Evolutionary conservation across 345 rosid genomes (phyloP), one percentile per base, ranked within the genome.

Genomic region (Salix arbutifolia): DNA sequence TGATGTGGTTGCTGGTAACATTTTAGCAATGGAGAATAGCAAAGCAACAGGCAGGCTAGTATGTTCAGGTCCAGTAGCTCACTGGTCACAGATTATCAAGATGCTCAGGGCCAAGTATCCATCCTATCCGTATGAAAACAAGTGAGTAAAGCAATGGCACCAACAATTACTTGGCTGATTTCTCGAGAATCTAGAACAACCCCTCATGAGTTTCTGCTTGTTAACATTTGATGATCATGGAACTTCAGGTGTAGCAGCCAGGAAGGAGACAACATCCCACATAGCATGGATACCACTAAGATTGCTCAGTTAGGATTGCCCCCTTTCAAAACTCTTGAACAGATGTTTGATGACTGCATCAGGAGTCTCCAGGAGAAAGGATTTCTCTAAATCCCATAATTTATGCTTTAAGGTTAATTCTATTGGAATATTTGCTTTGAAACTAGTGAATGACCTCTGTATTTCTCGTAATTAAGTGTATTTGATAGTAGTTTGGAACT

Each of bases 331-430:
- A 79, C 96, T 28, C 21, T 91, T 14, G 84, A 88, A 73, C 80
- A 89, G 74, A 93, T 93, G 97, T 95, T 93, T 70, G 92, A 91
- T 81, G 98, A 92, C 71, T 96, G 94, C 80, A 84, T 93, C 78
- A 83, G 76, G 77, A 96, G 98, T 68, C 92, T 92, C 84, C 92
- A 90, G 52, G 82, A 90, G 12, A 91, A 82, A 67, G 90, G 94
- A 19, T 77, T 90, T 44, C 92, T 93, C 2, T 91, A 77, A 89
- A 78, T 25, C 14, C 19, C 50, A n/a, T 16, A 11, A 48, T 26
- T 8, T 40, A 37, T 38, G 8, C 30, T n/a, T 2, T 37, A 35
- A 38, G 50, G 33, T 42, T 13, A 11, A 19, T 35, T 2, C 7
- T 67, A 7, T 19, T 37, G 17, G 70, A 37, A 65, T 30, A 35